Base-by-base conservation (phyloP, 345 rosid genomes). In the Arabidopsis suecica region DNA sequence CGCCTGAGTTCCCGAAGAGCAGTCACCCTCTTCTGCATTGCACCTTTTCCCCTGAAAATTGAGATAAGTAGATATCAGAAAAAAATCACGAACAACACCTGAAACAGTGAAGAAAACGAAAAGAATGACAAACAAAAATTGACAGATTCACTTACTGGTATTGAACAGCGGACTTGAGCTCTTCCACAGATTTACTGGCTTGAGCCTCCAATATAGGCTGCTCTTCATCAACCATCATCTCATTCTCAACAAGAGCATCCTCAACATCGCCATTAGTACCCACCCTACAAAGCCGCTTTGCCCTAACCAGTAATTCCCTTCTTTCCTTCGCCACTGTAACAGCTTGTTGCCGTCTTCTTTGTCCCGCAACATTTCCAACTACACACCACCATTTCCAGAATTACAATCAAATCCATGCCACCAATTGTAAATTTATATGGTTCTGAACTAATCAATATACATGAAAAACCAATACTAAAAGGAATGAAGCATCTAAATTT, bases 1-100 rank as follows among this genome's bases (percentile, higher is more conserved):
- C 97, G 91, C 81, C 99, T 87, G 23, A 96, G 83, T 70, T 89
- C 87, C 67, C 93, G 91, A 74, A 95, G 97, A 18, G 94, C 94
- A 78, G 62, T 76, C 71, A 95, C 88, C 66, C 73, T 84, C 84
- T 90, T 96, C 76, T 93, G 97, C 88, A 91, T 79, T 58, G 86
- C 88, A 72, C 97, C 96, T 81, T 89, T 95, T 11, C 95, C 97
- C 82, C 99, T 95, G 74, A 53, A 61, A 71, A 69, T 58, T 33
- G 50, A 66, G 34, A 16, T 32, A 50, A 50, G 56, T 50, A 50
- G 13, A 50, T 9, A 20, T 3, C 30, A 50, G 23, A 48, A 9
- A 48, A 6, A 50, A 20, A 20, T 14, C 36, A 40, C 44, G 3
- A 64, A 13, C 37, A 54, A 5, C 10, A 74, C 20, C 40, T n/a